Evolutionary conservation across 2,329 filamentous ascomycete genomes (phyloP).

Genomic region (Alternaria ethzedia): DNA sequence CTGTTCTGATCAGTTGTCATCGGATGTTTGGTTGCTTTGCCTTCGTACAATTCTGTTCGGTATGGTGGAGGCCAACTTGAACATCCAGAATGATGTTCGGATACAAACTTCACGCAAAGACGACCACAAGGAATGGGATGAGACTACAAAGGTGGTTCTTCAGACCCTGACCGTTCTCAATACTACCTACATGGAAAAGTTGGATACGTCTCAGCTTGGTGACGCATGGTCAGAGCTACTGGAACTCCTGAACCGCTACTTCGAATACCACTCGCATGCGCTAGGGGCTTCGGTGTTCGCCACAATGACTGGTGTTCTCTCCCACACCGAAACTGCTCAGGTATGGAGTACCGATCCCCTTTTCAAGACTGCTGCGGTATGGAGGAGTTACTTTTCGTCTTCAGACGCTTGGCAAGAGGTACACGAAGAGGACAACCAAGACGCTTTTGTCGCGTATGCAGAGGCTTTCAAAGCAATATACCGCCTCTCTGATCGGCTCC

Average conservation of each 20-base stretch:
- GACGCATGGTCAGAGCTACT: slow-evolving; percentile 78
- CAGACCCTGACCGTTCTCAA: slow-evolving; percentile 61
- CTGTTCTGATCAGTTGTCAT: slow-evolving; percentile 79
- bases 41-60: slow-evolving; percentile 81
- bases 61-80: slow-evolving; percentile 69
- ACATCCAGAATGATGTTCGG: slow-evolving; percentile 31
- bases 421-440: slow-evolving; percentile 66
- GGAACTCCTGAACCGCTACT: slow-evolving; percentile 66
- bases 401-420: slow-evolving; percentile 26
- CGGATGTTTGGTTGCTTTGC: slow-evolving; percentile 83
- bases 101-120: slow-evolving; percentile 21
- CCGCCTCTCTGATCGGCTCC: slow-evolving; percentile 68
- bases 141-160: slow-evolving; percentile 49
- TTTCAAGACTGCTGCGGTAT: slow-evolving; percentile 42
- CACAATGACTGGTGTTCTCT: slow-evolving; percentile 50
- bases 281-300: slow-evolving; percentile 53
- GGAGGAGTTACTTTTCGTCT: slow-evolving; percentile 43
- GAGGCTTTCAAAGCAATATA: slow-evolving; percentile 79
- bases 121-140: slow-evolving; percentile 44
- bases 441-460: slow-evolving; percentile 84
- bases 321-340: slow-evolving; percentile 31
- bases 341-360: slow-evolving; percentile 33
- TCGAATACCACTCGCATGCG: slow-evolving; percentile 48
- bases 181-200: slow-evolving; percentile 75
- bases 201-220: slow-evolving; percentile 72